phyloP scores from a whole-genome alignment of 129 eudicot species.

The Flaveria sonorensis region DNA sequence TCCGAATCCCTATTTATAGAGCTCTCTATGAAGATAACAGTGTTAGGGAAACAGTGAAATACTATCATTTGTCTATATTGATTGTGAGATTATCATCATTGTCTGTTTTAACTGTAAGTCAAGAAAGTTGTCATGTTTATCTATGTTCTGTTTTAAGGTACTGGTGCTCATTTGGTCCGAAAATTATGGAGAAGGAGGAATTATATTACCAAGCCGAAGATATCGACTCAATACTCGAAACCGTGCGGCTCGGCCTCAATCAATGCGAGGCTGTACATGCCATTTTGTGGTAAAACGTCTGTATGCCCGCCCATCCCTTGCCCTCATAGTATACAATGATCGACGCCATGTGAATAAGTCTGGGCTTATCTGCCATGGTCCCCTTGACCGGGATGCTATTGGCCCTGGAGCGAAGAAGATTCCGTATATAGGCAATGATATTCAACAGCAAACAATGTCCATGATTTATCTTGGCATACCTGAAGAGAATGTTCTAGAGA shows the following conservation, averaged over 20 bases:
- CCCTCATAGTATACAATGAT: slow-evolving; percentile 73
- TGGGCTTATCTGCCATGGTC: slow-evolving; percentile 92
- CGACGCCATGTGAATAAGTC: slow-evolving; percentile 87
- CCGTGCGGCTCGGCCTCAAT: slow-evolving; percentile 98
- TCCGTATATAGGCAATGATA: slow-evolving; percentile 78
- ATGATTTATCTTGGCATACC: slow-evolving; percentile 98
- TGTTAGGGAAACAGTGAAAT: not conserved
- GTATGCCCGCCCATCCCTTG: slow-evolving; percentile 73
- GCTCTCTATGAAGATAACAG: not conserved
- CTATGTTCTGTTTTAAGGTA: slow-evolving; percentile 57
- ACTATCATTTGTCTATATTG: not conserved
- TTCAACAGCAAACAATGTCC: slow-evolving; percentile 98
- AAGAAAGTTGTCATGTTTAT: not conserved
- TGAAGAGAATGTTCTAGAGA: slow-evolving; percentile 83
- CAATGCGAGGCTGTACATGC: slow-evolving; percentile 96
- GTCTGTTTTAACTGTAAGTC: not conserved
- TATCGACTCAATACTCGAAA: slow-evolving; percentile 93
- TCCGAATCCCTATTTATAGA: not conserved
- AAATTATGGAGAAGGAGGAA: slow-evolving; percentile 94
- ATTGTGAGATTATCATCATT: too few species aligned
- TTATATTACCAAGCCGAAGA: slow-evolving; percentile 83
- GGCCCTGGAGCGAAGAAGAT: slow-evolving; percentile 93
- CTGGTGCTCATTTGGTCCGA: slow-evolving; percentile 99
- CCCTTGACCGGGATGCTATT: slow-evolving; percentile 93
- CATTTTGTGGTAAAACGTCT: slow-evolving; percentile 91